Evolutionary conservation across 116 monocot species (phyloP), one percentile per base, ranked within the genome.

Genomic region (Trichopus zeylanicus): DNA sequence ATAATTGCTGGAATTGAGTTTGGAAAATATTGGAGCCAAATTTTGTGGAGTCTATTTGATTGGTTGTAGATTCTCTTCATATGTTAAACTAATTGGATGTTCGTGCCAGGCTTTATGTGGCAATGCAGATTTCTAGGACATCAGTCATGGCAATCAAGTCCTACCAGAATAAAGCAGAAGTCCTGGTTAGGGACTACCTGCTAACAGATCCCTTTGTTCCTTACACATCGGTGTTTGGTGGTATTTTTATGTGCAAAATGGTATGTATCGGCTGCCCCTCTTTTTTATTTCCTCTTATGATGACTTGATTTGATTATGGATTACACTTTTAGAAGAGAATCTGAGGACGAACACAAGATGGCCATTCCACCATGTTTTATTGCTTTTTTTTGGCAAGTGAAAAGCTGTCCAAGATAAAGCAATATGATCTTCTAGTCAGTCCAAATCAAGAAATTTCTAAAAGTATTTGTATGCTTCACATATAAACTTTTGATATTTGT

Each of bases 191-290:
- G 38, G 76, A 85, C 31, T 85, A 91, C 48, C 58, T 86, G 34
- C 77, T 85, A 53, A 71, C 79, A 20, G 82, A 86, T 76, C 56
- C 76, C 28, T 37, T 86, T 57, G 47, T 86, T 6, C 78, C 77
- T 13, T 91, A 63, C 56, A 77, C 82, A 31, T 91, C 91, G 19
- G 68, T 86, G 25, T 57, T 86, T 57, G 55, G 53, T 70, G 91
- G 91, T 60, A 75, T 91, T 70, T 71, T 82, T 26, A 66, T 86
- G 75, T 86, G 82, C 60, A 91, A 91, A 56, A 72, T 91, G 76
- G 91, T 91, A 77, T 23, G 25, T 34, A 20, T 24, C 19, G 13
- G 7, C 15, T 47, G 18, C 7, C 46, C 25, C 12, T 42, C 7
- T 39, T 59, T 23, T 38, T 34, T 15, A 13, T 59, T 23, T 31